Conservation (phyloP, 2,329 filamentous ascomycete genomes). For the Scytalidium sp. region DNA sequence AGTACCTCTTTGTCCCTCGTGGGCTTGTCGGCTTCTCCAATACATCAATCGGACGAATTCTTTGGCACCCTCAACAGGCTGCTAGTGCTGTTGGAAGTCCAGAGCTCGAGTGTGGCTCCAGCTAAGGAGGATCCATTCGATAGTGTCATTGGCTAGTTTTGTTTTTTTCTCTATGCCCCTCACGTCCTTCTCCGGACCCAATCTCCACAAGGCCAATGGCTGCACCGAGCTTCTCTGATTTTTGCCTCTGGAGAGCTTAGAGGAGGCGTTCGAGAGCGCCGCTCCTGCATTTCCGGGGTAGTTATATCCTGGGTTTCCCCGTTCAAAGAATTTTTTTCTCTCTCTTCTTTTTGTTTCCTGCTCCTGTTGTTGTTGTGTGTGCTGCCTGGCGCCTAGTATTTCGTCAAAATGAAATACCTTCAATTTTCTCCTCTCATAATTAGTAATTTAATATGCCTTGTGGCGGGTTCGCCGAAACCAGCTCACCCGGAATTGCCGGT, state of each 20-base stretch:
- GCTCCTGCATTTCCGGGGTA: background rate
- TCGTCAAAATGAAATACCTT: background rate
- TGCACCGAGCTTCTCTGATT: background rate
- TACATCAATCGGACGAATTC: background rate
- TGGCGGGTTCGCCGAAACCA: background rate
- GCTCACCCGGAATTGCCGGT: slow-evolving; percentile 12
- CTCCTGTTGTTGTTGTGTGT: no score
- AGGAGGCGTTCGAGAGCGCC: background rate
- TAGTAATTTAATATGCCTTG: background rate
- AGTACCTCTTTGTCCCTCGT: background rate
- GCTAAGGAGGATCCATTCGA: no score
- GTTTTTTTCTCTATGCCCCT: background rate
- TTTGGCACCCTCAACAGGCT: background rate
- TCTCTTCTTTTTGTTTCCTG: no score
- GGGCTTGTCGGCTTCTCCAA: background rate
- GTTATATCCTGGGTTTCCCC: background rate
- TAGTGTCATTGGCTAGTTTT: no score
- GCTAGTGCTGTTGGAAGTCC: no score
- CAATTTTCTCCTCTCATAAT: background rate
- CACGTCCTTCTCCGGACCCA: background rate
- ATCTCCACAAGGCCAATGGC: background rate
- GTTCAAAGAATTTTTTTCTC: background rate
- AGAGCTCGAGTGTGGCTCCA: no score
- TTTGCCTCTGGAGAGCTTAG: background rate
- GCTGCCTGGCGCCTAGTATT: background rate